phyloP scores from a whole-genome alignment of 345 rosid species.

The Kandelia obovata region DNA sequence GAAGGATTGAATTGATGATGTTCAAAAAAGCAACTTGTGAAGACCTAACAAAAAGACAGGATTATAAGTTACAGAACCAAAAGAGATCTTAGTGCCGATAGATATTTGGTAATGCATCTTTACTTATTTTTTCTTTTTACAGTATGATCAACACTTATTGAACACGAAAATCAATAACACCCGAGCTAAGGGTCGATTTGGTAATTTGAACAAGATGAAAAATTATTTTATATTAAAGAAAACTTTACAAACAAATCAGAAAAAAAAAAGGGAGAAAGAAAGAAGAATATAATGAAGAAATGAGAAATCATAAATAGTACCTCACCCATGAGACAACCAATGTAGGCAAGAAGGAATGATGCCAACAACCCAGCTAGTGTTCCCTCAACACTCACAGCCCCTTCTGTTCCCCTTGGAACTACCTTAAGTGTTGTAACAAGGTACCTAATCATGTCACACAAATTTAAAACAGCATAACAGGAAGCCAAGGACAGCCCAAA shows the following conservation, averaged over 20 bases:
- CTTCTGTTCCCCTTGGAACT: slow-evolving; percentile 96
- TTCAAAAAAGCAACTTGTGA: background rate
- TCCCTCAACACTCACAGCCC: slow-evolving; percentile 95
- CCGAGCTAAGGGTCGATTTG: background rate
- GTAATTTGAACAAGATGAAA: background rate
- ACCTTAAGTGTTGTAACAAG: slow-evolving; percentile 78
- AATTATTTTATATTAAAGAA: background rate
- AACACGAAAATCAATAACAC: background rate
- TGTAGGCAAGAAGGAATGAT: slow-evolving; percentile 60
- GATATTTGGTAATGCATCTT: background rate
- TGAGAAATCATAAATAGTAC: slow-evolving; percentile 33
- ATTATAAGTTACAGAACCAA: background rate
- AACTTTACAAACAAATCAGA: background rate
- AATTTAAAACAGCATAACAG: background rate
- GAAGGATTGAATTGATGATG: background rate
- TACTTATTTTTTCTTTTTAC: background rate
- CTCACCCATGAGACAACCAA: slow-evolving; percentile 65
- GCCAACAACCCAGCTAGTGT: slow-evolving; percentile 85
- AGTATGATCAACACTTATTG: background rate
- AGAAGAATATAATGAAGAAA: background rate
- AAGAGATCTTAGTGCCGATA: background rate
- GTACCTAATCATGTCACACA: slow-evolving; percentile 45
- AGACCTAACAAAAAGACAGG: background rate
- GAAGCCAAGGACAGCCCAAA: background rate
- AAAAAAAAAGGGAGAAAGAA: background rate